These are phyloP conservation scores for Colletotrichum coccodes DNA, from an alignment of 2,329 filamentous ascomycete genomes.

Conservation along the genomic window DNA sequence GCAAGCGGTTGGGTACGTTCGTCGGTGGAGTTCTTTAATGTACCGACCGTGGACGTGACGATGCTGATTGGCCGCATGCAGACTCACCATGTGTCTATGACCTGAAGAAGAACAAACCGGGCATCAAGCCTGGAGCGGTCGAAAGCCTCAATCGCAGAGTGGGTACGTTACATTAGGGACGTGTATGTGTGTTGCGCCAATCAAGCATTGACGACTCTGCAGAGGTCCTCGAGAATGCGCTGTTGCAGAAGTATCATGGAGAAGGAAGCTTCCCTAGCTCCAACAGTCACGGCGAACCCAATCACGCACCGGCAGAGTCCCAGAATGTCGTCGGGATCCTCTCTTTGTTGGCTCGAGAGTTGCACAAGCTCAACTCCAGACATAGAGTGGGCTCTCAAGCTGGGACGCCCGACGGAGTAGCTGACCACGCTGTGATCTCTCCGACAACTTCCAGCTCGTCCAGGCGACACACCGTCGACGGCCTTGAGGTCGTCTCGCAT, in stretches of 20 bases:
- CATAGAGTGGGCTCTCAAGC: background rate
- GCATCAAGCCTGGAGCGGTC: slow-evolving; percentile 37
- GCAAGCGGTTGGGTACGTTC: slow-evolving; percentile 39
- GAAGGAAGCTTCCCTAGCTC: background rate
- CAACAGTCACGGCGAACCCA: background rate
- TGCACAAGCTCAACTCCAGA: slow-evolving; percentile 34
- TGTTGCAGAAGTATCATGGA: slow-evolving; percentile 22
- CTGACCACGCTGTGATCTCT: slow-evolving; percentile 12
- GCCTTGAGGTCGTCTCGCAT: slow-evolving; percentile 17
- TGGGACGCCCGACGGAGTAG: slow-evolving; percentile 4
- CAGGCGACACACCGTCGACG: slow-evolving; percentile 5
- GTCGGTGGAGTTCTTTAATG: too few relatives aligned
- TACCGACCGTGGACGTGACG: too few relatives aligned
- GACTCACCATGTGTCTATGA: slow-evolving; percentile 39
- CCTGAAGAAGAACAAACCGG: slow-evolving; percentile 38
- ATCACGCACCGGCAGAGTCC: slow-evolving; percentile 3
- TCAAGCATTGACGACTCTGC: background rate
- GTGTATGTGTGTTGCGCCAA: too few relatives aligned
- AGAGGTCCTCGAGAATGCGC: slow-evolving; percentile 31
- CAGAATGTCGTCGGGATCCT: slow-evolving; percentile 34
- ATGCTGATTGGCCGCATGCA: slow-evolving; percentile 17
- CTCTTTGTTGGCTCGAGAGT: slow-evolving; percentile 34
- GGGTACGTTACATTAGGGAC: slow-evolving; percentile 23
- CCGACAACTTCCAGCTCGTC: slow-evolving; percentile 21
- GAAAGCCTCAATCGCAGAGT: slow-evolving; percentile 36